Evolutionary conservation across 352 stramenopile genomes (phyloP).

Genomic region (Phytophthora foliorum): DNA sequence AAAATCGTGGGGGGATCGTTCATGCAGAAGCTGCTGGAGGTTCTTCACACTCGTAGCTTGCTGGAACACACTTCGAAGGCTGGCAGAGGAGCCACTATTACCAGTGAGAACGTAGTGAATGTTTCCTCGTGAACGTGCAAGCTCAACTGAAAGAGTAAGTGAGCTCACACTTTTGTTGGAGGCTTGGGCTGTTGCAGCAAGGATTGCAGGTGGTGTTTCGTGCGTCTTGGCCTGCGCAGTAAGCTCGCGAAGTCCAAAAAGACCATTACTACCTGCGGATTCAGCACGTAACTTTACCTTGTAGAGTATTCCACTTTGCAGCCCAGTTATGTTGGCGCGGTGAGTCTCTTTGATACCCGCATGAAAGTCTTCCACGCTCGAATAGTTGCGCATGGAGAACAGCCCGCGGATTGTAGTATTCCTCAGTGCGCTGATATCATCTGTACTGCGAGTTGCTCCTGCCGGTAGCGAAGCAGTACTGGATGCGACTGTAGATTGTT

Average conservation of each 20-base stretch:
- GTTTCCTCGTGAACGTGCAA: slow-evolving; percentile 49
- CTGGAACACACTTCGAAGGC: slow-evolving; percentile 40
- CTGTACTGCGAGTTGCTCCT: slow-evolving; percentile 16
- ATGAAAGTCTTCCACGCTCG: slow-evolving; percentile 45
- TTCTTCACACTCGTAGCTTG: slow-evolving; percentile 43
- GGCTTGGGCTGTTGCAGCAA: slow-evolving; percentile 35
- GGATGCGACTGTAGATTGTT: slow-evolving; percentile 20
- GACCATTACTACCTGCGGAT: slow-evolving; percentile 58
- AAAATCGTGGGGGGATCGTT: slow-evolving; percentile 21
- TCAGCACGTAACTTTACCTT: slow-evolving; percentile 60
- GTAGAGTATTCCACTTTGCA: slow-evolving; percentile 59
- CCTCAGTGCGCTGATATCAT: slow-evolving; percentile 32
- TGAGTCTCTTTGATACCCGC: slow-evolving; percentile 36
- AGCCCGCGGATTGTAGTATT: slow-evolving; percentile 27
- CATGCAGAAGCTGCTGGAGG: slow-evolving; percentile 36
- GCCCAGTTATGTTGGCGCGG: slow-evolving; percentile 41
- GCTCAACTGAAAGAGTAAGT: slow-evolving; percentile 50
- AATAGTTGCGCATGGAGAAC: slow-evolving; percentile 51
- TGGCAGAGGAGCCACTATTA: not conserved
- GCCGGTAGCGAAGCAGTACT: slow-evolving; percentile 10
- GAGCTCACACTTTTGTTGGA: slow-evolving; percentile 62
- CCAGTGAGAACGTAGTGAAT: slow-evolving; percentile 62
- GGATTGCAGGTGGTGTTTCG: slow-evolving; percentile 54
- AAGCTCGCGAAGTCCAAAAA: slow-evolving; percentile 45
- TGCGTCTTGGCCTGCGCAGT: slow-evolving; percentile 55